Evolutionary conservation across 805 yeast species (phyloP).

Genomic region (Suhomyces xylopsoci): DNA sequence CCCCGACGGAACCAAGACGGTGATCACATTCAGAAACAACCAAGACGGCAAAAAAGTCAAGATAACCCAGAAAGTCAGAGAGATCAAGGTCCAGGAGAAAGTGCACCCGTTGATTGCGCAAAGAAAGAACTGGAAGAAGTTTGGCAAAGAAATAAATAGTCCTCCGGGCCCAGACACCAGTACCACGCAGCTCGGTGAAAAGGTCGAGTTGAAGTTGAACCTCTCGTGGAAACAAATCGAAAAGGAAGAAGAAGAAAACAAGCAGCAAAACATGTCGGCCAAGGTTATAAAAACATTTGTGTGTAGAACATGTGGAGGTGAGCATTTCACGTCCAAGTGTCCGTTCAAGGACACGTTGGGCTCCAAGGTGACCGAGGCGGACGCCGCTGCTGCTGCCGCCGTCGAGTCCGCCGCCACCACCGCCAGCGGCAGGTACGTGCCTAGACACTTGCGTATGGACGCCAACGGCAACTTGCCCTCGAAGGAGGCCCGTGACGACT

Average conservation of each 20-base stretch:
- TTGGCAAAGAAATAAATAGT: slow-evolving; percentile 71
- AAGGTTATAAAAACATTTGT: slow-evolving; percentile 44
- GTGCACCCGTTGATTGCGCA: slow-evolving; percentile 85
- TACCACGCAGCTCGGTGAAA: slow-evolving; percentile 87
- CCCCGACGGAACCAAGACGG: slow-evolving; percentile 86
- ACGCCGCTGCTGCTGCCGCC: slow-evolving; percentile 37
- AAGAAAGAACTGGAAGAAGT: slow-evolving; percentile 84
- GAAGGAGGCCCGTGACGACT: slow-evolving; percentile 65
- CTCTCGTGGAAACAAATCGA: slow-evolving; percentile 75
- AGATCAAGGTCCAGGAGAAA: slow-evolving; percentile 70
- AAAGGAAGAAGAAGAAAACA: slow-evolving; percentile 62
- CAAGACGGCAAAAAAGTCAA: slow-evolving; percentile 81
- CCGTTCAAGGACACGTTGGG: slow-evolving; percentile 90
- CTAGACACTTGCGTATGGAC: slow-evolving; percentile 45
- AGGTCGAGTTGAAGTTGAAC: slow-evolving; percentile 70
- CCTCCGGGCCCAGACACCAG: slow-evolving; percentile 85
- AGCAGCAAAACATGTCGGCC: slow-evolving; percentile 42
- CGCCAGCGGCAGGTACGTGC: slow-evolving; percentile 37
- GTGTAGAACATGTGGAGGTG: slow-evolving; percentile 93
- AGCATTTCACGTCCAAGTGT: slow-evolving; percentile 91
- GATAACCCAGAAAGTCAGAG: slow-evolving; percentile 81
- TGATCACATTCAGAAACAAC: slow-evolving; percentile 70
- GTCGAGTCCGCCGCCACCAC: slow-evolving; percentile 16
- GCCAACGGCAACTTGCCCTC: slow-evolving; percentile 41
- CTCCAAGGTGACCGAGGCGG: slow-evolving; percentile 41